Base-by-base conservation (phyloP, 257 asterid genomes). In the Scutellaria baicalensis region DNA sequence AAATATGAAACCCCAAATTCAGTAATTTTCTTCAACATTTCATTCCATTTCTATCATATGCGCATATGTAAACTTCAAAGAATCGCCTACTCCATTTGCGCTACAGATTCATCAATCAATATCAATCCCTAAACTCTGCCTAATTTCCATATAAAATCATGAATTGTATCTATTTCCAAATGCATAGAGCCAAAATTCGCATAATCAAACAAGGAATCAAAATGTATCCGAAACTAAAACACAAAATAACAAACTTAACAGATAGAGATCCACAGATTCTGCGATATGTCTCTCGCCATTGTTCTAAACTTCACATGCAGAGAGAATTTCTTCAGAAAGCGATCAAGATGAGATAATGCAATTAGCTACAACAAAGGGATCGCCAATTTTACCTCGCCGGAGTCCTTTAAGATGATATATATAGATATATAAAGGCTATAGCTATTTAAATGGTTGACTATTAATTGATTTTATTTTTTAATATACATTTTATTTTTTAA, bases 321-420 rank as follows among this genome's bases (percentile, higher is more conserved):
- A n/a, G 20, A 55, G 44, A 56, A 66, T 44, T 38, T 48, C 64
- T 57, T 39, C 66, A 43, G 6, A 64, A 64, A 13, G 68, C 33
- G 57, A 59, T 9, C 10, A 54, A 39, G n/a, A 62, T n/a, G 49
- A 39, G 40, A 23, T 12, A 3, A 51, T 40, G 49, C 70, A 63
- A 54, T 13, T 61, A 4, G 8, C 39, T 38, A 16, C 7, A 42
- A 40, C 9, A 12, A 75, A 64, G 64, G 50, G 60, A 75, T 66
- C 70, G 49, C 61, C 8, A 58, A 33, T 38, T 38, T 72, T 57
- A 81, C 81, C 83, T 72, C 72, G 4, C 33, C 33, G 33, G 33
- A 27, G 33, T 27, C 33, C 33, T 27, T 2, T 2, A 27, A 27
- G 33, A 27, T 27, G 33, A 27, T n/a, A n/a, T n/a, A n/a, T n/a